Evolutionary conservation across 495 filamentous ascomycete species (phyloP).

Genomic region (Thermothielavioides terrestris): DNA sequence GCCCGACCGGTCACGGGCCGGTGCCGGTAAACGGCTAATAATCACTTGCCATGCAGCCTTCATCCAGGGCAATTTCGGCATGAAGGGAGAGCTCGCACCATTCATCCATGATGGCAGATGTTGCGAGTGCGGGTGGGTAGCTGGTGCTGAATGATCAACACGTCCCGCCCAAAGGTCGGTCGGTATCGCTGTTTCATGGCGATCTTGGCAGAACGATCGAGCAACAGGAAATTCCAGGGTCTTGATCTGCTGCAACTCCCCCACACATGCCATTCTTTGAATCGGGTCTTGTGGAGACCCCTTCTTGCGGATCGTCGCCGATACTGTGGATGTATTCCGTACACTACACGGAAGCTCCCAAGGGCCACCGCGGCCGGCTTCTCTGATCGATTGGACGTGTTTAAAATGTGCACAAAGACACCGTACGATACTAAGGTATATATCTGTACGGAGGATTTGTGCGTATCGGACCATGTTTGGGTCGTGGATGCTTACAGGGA

Average conservation of each 20-base stretch:
- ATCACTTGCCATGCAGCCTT: not conserved
- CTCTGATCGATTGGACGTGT: no score
- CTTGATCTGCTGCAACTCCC: not conserved
- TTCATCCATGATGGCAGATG: no score
- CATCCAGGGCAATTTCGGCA: no score
- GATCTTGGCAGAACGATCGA: no score
- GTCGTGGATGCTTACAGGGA: not conserved
- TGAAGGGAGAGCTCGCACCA: no score
- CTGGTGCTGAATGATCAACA: no score
- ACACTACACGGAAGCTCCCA: slow-evolving; percentile 1
- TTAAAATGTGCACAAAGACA: not conserved
- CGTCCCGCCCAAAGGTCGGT: no score
- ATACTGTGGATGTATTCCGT: not conserved
- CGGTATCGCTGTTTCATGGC: no score
- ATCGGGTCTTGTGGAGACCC: no score
- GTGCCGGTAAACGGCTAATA: not conserved
- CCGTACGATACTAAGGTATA: not conserved
- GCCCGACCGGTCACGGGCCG: not conserved
- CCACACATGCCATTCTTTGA: not conserved
- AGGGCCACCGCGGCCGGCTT: not conserved
- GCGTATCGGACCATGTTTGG: no score
- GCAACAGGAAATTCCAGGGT: not conserved
- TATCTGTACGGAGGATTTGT: no score
- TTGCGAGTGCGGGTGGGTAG: no score
- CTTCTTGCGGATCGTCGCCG: slow-evolving; percentile 1